phyloP scores from a whole-genome alignment of 2,329 filamentous ascomycete species.

The Claviceps sp. region DNA sequence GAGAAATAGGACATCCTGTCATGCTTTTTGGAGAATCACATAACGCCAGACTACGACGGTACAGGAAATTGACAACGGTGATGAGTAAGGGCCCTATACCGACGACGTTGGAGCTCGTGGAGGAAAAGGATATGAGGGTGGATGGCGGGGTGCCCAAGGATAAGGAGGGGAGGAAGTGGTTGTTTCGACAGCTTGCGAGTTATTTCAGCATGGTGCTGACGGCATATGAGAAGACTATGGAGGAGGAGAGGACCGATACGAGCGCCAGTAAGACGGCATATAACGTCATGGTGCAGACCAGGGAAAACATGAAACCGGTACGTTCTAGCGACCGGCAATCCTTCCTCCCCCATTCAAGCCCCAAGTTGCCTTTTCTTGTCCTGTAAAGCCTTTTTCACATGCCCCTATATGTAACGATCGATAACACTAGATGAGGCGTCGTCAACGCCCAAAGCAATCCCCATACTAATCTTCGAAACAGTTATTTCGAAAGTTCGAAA shows the following conservation, averaged over 20 bases:
- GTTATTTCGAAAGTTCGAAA: conserved; percentile 82
- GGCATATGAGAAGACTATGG: conserved; percentile 74
- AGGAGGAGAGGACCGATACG: conserved; percentile 48
- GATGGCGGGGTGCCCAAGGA: conserved; percentile 48
- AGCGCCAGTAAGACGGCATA: conserved; percentile 71
- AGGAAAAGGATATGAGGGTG: conserved; percentile 83
- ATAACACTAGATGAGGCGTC: not conserved
- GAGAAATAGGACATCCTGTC: conserved; percentile 59
- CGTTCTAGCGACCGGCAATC: conserved; percentile 8
- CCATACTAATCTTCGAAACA: conserved; percentile 10
- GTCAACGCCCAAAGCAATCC: not conserved
- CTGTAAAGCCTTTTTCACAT: not conserved
- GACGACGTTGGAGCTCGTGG: conserved; percentile 65
- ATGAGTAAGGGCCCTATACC: conserved; percentile 70
- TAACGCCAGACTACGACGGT: conserved; percentile 53
- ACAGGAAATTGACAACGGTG: conserved; percentile 48
- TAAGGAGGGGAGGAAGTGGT: conserved; percentile 49
- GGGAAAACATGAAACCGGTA: conserved; percentile 72
- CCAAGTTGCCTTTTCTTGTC: too few relatives aligned
- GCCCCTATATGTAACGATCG: not conserved
- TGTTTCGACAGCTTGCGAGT: conserved; percentile 79
- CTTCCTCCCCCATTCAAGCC: not conserved
- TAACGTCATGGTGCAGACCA: conserved; percentile 73
- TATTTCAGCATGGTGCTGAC: conserved; percentile 94
- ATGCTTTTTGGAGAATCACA: conserved; percentile 73